These are phyloP conservation scores for Wickerhamomyces sydowiorum DNA, from an alignment of 805 yeast genomes.

Conservation along the genomic window DNA sequence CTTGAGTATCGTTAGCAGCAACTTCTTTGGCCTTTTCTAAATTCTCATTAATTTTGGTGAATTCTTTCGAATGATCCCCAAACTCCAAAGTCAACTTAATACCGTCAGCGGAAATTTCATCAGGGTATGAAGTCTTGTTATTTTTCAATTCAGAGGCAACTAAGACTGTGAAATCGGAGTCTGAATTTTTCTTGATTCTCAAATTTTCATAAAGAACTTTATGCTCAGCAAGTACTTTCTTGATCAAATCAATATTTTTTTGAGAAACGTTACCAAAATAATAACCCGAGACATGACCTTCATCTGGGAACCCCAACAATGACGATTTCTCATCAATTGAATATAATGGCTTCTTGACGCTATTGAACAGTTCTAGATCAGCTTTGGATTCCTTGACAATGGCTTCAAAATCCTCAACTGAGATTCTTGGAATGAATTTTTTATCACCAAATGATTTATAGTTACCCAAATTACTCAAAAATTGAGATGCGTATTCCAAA, in stretches of 20 bases:
- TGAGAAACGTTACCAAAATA: conserved; percentile 53
- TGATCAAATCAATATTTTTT: conserved; percentile 60
- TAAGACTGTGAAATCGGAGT: conserved; percentile 46
- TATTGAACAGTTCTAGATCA: conserved; percentile 25
- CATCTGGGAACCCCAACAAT: conserved; percentile 72
- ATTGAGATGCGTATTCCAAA: conserved; percentile 72
- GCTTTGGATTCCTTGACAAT: conserved; percentile 38
- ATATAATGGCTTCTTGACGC: conserved; percentile 46
- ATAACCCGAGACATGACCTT: conserved; percentile 72
- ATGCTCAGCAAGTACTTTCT: conserved; percentile 54
- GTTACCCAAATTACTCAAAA: conserved; percentile 69
- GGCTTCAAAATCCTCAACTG: conserved; percentile 39
- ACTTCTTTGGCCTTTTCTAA: conserved; percentile 50
- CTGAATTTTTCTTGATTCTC: conserved; percentile 54
- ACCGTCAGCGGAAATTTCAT: conserved; percentile 33
- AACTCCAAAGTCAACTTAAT: conserved; percentile 48
- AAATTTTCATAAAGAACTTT: conserved; percentile 78
- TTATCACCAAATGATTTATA: conserved; percentile 86
- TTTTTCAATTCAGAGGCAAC: conserved; percentile 60
- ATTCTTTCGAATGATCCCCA: conserved; percentile 75
- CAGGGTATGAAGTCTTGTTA: conserved; percentile 52
- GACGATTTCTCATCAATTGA: conserved; percentile 39
- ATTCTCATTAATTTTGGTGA: conserved; percentile 49
- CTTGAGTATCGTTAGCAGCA: conserved; percentile 72
- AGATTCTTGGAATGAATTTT: conserved; percentile 70